Evolutionary conservation across 2,329 filamentous ascomycete species (phyloP).

Genomic region (Westerdykella sp.): DNA sequence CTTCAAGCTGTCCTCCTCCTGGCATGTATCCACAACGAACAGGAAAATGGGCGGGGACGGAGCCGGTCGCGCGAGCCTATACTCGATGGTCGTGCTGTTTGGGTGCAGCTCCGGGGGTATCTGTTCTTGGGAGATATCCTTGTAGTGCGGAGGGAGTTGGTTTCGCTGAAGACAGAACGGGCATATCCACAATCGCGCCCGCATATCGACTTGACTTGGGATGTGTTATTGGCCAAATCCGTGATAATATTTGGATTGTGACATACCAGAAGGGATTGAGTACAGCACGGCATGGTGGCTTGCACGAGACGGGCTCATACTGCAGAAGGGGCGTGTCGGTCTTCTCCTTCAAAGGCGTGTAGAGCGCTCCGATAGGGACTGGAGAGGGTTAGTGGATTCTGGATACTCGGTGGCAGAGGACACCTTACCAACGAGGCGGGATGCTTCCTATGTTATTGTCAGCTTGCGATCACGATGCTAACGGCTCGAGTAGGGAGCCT

Average conservation of each 20-base stretch:
- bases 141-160: slow-evolving; percentile 77
- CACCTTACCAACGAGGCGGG: slow-evolving; percentile 61
- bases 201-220: slow-evolving; percentile 70
- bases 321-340: slow-evolving; percentile 80
- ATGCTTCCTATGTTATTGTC: slow-evolving; percentile 65
- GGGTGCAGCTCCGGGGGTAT: slow-evolving; percentile 80
- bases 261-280: slow-evolving; percentile 93
- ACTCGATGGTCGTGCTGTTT: slow-evolving; percentile 83
- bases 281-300: slow-evolving; percentile 88
- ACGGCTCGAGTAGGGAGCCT: slow-evolving; percentile 10
- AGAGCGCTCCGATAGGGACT: slow-evolving; percentile 91
- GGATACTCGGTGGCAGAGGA: neutral
- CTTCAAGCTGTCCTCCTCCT: slow-evolving; percentile 78
- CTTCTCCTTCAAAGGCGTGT: slow-evolving; percentile 94
- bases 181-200: slow-evolving; percentile 80
- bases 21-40: slow-evolving; percentile 82
- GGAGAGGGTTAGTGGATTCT: slow-evolving; percentile 7
- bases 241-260: neutral
- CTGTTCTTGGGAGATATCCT: slow-evolving; percentile 77
- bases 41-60: slow-evolving; percentile 80
- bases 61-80: slow-evolving; percentile 72
- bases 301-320: slow-evolving; percentile 96
- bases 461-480: slow-evolving; percentile 17
- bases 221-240: slow-evolving; percentile 10
- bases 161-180: slow-evolving; percentile 83